Conservation (phyloP, 352 stramenopile species). For the Halophytophthora polymorphica region DNA sequence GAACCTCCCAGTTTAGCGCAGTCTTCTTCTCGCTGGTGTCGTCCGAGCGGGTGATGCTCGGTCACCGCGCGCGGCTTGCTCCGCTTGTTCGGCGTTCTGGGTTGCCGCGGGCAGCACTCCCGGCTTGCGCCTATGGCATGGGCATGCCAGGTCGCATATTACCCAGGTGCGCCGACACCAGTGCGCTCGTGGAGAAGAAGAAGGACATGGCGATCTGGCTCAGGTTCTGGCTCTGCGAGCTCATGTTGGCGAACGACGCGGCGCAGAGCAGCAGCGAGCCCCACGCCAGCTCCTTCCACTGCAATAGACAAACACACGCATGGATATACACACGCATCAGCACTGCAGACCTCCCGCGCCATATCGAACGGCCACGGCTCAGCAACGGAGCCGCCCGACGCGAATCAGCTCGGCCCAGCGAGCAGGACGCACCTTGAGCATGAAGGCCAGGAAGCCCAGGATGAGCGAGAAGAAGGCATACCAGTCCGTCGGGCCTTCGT, state of each 20-base stretch:
- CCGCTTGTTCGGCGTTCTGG: constrained; percentile 2
- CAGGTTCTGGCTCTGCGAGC: constrained; percentile 52
- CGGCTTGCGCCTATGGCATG: constrained; percentile 10
- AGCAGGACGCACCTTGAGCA: constrained; percentile 42
- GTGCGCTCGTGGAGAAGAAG: constrained; percentile 68
- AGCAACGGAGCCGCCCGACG: too few relatives aligned
- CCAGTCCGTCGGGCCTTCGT: constrained; percentile 41
- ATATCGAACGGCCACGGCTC: not conserved
- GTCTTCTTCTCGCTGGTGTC: not conserved
- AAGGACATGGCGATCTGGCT: constrained; percentile 72
- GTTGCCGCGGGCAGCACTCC: not conserved
- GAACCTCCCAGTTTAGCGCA: not conserved
- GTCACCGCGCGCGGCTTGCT: not conserved
- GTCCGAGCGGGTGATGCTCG: constrained; percentile 3
- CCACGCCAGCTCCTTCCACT: constrained; percentile 72
- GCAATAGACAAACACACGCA: constrained; percentile 3
- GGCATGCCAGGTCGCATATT: constrained; percentile 28
- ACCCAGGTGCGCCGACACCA: constrained; percentile 62
- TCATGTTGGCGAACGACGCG: constrained; percentile 64
- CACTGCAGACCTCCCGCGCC: not conserved
- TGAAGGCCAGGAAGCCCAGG: constrained; percentile 55
- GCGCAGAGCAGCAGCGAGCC: constrained; percentile 61
- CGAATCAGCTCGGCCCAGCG: too few relatives aligned
- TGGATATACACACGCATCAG: not conserved
- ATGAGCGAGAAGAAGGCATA: constrained; percentile 71